These are phyloP conservation scores for Ochetophila trinervis DNA, from an alignment of 306 rosid species.

Conservation along the genomic window DNA sequence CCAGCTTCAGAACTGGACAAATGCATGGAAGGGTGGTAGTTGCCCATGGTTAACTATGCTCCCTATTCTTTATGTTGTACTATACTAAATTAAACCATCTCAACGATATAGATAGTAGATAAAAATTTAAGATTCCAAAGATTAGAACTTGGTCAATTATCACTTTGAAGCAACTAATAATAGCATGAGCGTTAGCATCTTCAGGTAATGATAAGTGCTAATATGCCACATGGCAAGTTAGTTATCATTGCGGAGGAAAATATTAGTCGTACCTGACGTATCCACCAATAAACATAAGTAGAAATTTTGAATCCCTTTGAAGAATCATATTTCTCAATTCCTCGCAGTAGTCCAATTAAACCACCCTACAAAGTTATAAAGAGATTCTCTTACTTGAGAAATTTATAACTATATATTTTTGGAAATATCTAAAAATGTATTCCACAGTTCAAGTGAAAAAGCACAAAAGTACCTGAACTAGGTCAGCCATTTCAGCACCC, in stretches of 20 bases:
- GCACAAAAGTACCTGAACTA: constrained; percentile 68
- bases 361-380: constrained; percentile 65
- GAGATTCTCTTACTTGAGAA: constrained; percentile 8
- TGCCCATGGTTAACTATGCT: no score
- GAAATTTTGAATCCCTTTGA: constrained; percentile 92
- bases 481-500: constrained; percentile 96
- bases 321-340: constrained; percentile 94
- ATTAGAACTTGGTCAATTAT: not conserved
- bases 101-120: not conserved
- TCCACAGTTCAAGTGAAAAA: constrained; percentile 5
- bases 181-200: not conserved
- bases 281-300: constrained; percentile 99
- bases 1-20: no score
- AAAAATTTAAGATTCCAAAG: not conserved
- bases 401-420: constrained; percentile 6
- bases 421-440: constrained; percentile 4
- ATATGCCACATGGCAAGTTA: constrained; percentile 4
- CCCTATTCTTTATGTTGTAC: not conserved
- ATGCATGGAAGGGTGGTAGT: no score
- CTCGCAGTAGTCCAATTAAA: constrained; percentile 87
- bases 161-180: not conserved
- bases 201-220: not conserved
- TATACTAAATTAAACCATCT: not conserved
- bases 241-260: constrained; percentile 11
- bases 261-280: constrained; percentile 75